phyloP scores from a whole-genome alignment of 805 yeast genomes.

The Metschnikowia vanudenii region DNA sequence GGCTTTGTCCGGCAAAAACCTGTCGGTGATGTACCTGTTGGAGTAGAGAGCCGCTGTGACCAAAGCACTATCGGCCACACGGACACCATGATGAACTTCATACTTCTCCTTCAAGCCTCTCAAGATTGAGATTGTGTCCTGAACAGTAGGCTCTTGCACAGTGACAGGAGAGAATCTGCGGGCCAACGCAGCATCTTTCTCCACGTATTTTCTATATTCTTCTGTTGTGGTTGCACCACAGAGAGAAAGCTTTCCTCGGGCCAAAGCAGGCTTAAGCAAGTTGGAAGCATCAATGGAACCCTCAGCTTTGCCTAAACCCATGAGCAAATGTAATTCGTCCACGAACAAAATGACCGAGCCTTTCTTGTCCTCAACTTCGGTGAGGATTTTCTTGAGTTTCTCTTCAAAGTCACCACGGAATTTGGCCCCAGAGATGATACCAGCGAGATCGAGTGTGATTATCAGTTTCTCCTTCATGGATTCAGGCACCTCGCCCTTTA shows the following conservation, averaged over 20 bases:
- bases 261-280: slow-evolving; percentile 86
- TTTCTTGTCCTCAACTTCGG: slow-evolving; percentile 76
- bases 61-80: slow-evolving; percentile 86
- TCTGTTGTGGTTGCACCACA: slow-evolving; percentile 96
- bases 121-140: slow-evolving; percentile 86
- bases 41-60: slow-evolving; percentile 92
- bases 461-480: slow-evolving; percentile 84
- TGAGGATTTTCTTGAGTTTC: slow-evolving; percentile 73
- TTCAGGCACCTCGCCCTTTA: slow-evolving; percentile 92
- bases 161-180: slow-evolving; percentile 89
- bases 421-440: slow-evolving; percentile 91
- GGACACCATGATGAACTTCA: slow-evolving; percentile 97
- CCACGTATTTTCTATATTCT: slow-evolving; percentile 89
- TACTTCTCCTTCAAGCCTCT: slow-evolving; percentile 92
- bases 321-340: slow-evolving; percentile 85
- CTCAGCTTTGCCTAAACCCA: slow-evolving; percentile 90
- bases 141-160: slow-evolving; percentile 84
- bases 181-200: slow-evolving; percentile 93
- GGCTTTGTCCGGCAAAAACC: slow-evolving; percentile 94
- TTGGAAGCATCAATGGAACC: slow-evolving; percentile 97
- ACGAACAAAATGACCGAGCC: slow-evolving; percentile 80
- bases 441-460: slow-evolving; percentile 82
- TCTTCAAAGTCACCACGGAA: slow-evolving; percentile 96
- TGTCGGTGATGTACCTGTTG: slow-evolving; percentile 85
- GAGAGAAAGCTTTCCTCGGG: slow-evolving; percentile 88